Evolutionary conservation across 257 asterid genomes (phyloP).

Genomic region (Linaria vulgaris): DNA sequence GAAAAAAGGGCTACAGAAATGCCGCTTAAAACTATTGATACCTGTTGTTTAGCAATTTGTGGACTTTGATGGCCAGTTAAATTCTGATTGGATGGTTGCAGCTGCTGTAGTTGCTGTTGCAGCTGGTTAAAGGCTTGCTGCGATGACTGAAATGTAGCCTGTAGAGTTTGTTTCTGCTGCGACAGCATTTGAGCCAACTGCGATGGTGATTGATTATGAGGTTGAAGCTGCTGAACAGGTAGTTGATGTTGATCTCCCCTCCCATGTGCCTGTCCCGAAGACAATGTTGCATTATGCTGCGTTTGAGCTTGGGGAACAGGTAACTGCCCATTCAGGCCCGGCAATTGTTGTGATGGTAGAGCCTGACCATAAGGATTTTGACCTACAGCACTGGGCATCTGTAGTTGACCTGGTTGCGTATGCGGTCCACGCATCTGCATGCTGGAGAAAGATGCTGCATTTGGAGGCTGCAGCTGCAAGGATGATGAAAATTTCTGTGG

Average conservation of each 20-base stretch:
- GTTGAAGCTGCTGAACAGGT: conserved; percentile 50
- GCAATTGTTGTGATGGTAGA: conserved; percentile 45
- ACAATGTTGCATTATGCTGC: conserved; percentile 45
- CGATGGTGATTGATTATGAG: conserved; percentile 59
- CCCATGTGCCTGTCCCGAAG: conserved; percentile 48
- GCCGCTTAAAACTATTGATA: conserved; percentile 22
- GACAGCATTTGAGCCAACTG: conserved; percentile 89
- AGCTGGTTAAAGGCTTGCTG: conserved; percentile 83
- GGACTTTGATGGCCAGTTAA: conserved; percentile 54
- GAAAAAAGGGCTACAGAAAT: neutral
- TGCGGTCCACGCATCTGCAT: conserved; percentile 51
- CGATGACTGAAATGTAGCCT: conserved; percentile 90
- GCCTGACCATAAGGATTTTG: conserved; percentile 51
- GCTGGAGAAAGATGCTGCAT: conserved; percentile 42
- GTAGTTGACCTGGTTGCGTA: conserved; percentile 53
- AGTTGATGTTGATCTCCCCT: conserved; percentile 47
- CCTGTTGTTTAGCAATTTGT: conserved; percentile 67
- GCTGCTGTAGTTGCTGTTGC: conserved; percentile 85
- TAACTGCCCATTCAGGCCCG: conserved; percentile 44
- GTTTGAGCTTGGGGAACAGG: conserved; percentile 53
- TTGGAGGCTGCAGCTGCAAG: conserved; percentile 43
- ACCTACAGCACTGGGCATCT: conserved; percentile 38
- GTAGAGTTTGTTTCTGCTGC: conserved; percentile 87
- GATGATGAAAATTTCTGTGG: conserved; percentile 51
- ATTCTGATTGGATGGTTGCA: conserved; percentile 70